A percentile compares a stretch with the other conserved stretches of the same genome.
Conservation (phyloP, 1,284 basidiomycete genomes). For the Ceratobasidium sp. region DNA sequence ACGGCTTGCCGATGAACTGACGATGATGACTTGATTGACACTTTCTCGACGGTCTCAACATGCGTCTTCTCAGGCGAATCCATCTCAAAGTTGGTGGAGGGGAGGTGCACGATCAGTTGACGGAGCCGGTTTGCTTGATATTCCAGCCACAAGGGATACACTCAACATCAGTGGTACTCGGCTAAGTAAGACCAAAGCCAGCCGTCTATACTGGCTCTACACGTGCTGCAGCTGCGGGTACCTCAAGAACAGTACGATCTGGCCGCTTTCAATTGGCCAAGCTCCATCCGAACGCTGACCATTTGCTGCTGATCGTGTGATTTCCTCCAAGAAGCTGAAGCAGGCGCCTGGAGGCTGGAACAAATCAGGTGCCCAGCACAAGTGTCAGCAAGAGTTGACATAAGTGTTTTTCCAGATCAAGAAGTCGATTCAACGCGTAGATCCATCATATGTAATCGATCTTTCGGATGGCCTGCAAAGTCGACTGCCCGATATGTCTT, state of each 20-base stretch:
- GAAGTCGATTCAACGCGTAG: not conserved
- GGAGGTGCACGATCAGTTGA: not conserved
- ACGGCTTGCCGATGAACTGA: not conserved
- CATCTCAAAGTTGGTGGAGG: not conserved
- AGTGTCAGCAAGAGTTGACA: not conserved
- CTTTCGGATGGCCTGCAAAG: not conserved
- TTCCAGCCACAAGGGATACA: not conserved
- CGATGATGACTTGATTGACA: slow-evolving; percentile 6
- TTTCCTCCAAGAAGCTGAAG: not conserved
- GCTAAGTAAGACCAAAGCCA: not conserved
- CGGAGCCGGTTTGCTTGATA: not conserved
- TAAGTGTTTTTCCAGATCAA: not conserved
- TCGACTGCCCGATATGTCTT: not conserved
- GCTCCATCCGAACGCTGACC: not conserved
- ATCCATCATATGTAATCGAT: not conserved
- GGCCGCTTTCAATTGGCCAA: slow-evolving; percentile 8
- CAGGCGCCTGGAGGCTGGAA: not conserved
- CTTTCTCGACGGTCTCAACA: slow-evolving; percentile 24
- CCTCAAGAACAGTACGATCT: not conserved
- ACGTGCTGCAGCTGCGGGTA: not conserved
- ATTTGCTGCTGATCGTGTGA: not conserved
- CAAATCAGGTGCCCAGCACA: not conserved
- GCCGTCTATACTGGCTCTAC: not conserved
- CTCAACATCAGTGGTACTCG: not conserved
- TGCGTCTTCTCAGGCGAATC: slow-evolving; percentile 20